Base-by-base conservation (phyloP, 2,329 filamentous ascomycete species). In the Cytospora chrysosperma region DNA sequence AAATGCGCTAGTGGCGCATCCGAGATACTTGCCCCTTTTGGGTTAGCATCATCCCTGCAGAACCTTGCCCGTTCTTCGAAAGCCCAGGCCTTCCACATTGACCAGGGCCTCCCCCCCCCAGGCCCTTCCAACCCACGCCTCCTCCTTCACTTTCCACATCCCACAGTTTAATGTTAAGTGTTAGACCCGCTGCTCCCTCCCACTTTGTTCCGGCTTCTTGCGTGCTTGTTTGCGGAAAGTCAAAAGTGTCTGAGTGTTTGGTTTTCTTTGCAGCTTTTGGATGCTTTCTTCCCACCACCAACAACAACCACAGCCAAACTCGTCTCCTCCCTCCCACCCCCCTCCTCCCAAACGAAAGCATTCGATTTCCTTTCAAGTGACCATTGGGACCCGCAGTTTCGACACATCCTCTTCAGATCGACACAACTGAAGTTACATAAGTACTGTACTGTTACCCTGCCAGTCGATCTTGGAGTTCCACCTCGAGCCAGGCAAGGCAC, bases 331-430 rank as follows among this genome's bases (percentile, higher is more conserved):
- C 37, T 27, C 47, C n/a, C n/a, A n/a, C n/a, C n/a, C n/a, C n/a
- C n/a, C n/a, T n/a, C n/a, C n/a, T n/a, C n/a, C n/a, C n/a, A n/a
- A n/a, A n/a, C 61, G 32, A 34, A 32, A 52, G 28, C 56, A 30
- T 30, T 61, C 56, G 43, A 34, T 28, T 37, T 40, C 27, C 54
- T 17, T 28, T 17, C 26, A 28, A 62, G 55, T 61, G 58, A 54
- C 58, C 58, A 26, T 40, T 49, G n/a, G 54, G 60, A 60, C 54
- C 57, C 57, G 64, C 61, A 63, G 52, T 54, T 40, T 57, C 64
- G 61, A 66, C 57, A 63, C 64, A 60, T 37, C 57, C 30, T 57
- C 57, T 58, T 53, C 53, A 64, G 56, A 47, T 59, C 56, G 40
- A 53, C 49, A 54, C 28, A 15, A n/a, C 53, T 19, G 54, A 19